Conservation (phyloP, 106 monocot genomes). For the Gastrodia elata region DNA sequence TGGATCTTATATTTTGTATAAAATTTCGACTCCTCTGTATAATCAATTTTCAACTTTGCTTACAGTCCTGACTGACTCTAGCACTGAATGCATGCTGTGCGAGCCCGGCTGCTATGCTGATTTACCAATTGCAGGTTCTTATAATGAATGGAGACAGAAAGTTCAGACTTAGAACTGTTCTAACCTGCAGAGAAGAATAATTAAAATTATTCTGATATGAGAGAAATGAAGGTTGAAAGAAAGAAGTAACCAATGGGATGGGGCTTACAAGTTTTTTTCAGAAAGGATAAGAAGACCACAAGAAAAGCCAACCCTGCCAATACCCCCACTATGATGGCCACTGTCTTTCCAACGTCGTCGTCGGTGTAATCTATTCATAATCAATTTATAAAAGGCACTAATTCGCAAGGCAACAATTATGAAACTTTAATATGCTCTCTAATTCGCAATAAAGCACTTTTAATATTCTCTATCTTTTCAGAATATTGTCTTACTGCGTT, state of each 20-base stretch:
- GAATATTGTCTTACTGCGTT: background rate
- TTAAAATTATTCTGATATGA: background rate
- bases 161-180: too few species aligned
- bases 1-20: too few species aligned
- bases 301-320: constrained; percentile 64
- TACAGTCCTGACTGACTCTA: too few species aligned
- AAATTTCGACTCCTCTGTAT: too few species aligned
- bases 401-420: background rate
- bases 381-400: background rate
- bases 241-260: background rate
- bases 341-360: constrained; percentile 78
- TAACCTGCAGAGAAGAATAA: background rate
- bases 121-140: too few species aligned
- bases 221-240: background rate
- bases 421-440: background rate
- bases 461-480: background rate
- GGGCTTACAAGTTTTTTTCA: constrained; percentile 49
- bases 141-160: too few species aligned
- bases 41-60: too few species aligned
- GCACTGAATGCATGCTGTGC: too few species aligned
- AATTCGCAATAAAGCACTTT: too few species aligned
- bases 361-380: constrained; percentile 34
- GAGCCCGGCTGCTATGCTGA: too few species aligned
- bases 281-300: constrained; percentile 77
- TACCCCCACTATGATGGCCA: constrained; percentile 77